A percentile compares a stretch with the other conserved stretches of the same genome.
Evolutionary conservation across 2,329 filamentous ascomycete species (phyloP).

Genomic region (Talaromyces sp.): DNA sequence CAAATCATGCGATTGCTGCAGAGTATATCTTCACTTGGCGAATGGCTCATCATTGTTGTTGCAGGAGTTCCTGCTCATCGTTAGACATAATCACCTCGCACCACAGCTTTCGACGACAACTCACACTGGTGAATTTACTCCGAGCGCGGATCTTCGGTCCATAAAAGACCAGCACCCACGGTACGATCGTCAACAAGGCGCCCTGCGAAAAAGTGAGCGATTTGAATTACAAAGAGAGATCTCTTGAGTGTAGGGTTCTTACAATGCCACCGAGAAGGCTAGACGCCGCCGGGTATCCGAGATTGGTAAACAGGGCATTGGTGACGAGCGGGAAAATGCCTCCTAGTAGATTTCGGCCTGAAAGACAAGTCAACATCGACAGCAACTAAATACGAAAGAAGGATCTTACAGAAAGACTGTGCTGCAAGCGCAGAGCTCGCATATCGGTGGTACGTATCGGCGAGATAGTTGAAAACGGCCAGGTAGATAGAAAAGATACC

Average conservation of each 20-base stretch:
- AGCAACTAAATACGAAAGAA: background rate
- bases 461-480: constrained; percentile 87
- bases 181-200: constrained; percentile 65
- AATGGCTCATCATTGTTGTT: constrained; percentile 1
- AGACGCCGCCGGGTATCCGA: constrained; percentile 66
- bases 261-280: constrained; percentile 71
- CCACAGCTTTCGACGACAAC: constrained; percentile 15
- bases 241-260: constrained; percentile 12
- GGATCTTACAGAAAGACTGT: constrained; percentile 63
- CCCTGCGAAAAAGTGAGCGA: constrained; percentile 26
- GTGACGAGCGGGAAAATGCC: constrained; percentile 77
- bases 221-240: background rate
- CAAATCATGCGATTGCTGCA: background rate
- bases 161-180: constrained; percentile 77
- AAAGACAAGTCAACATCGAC: background rate
- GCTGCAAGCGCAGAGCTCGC: constrained; percentile 81
- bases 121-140: constrained; percentile 68
- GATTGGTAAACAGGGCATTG: constrained; percentile 61
- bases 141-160: constrained; percentile 68
- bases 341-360: constrained; percentile 67
- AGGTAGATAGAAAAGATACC: constrained; percentile 84
- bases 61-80: constrained; percentile 4
- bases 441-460: constrained; percentile 79
- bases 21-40: background rate
- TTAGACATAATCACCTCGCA: background rate